A percentile compares a stretch with the other conserved stretches of the same genome.
Conservation (phyloP, 2,329 filamentous ascomycete genomes). For the Aaosphaeria pasadenensis region DNA sequence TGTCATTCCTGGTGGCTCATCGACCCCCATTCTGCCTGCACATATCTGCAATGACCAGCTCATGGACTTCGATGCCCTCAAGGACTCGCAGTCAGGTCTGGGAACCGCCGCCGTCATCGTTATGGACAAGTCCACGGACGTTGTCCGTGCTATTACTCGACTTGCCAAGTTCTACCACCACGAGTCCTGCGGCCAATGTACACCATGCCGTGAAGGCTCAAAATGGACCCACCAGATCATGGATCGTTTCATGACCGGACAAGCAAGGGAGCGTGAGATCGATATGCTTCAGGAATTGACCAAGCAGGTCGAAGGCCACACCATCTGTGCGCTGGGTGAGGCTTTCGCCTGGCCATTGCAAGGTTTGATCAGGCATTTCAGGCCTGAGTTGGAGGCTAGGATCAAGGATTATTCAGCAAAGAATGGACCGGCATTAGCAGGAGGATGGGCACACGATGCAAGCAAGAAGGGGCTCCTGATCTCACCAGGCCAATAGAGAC, state of each 20-base stretch:
- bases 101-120: conserved; percentile 97
- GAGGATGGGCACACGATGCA: conserved; percentile 80
- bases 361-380: conserved; percentile 96
- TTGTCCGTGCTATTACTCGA: conserved; percentile 89
- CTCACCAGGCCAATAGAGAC: conserved; percentile 77
- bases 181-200: conserved; percentile 98
- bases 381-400: conserved; percentile 88
- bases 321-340: conserved; percentile 95
- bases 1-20: conserved; percentile 93
- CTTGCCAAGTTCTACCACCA: conserved; percentile 97
- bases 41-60: conserved; percentile 86
- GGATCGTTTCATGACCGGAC: conserved; percentile 89
- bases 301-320: conserved; percentile 99
- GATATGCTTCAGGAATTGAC: conserved; percentile 99
- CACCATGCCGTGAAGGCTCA: conserved; percentile 97
- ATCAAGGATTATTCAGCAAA: conserved; percentile 77
- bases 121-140: conserved; percentile 97
- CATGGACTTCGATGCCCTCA: conserved; percentile 98
- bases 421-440: conserved; percentile 71
- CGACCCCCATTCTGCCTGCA: conserved; percentile 92
- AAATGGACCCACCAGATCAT: conserved; percentile 99
- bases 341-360: conserved; percentile 99
- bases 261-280: conserved; percentile 87
- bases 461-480: conserved; percentile 77
- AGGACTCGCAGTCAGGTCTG: conserved; percentile 95